Evolutionary conservation across 306 rosid genomes (phyloP).

Genomic region (Dalbergia cochinchinensis): DNA sequence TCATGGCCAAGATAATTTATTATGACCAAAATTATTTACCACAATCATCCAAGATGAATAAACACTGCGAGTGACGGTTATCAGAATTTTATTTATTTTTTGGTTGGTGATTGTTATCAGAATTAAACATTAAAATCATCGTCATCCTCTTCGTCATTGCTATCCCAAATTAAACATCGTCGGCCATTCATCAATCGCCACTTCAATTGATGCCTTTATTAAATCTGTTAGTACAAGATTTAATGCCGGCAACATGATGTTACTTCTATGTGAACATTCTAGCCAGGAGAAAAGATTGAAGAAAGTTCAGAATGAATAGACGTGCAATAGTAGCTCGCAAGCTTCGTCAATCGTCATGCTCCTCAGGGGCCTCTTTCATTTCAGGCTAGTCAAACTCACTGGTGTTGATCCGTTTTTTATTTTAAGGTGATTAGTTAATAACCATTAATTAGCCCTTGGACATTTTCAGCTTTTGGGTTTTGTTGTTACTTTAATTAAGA

Average conservation of each 20-base stretch:
- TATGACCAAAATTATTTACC: background rate
- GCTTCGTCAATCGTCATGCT: constrained; percentile 11
- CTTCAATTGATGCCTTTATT: background rate
- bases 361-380: too few species aligned
- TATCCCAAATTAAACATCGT: background rate
- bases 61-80: background rate
- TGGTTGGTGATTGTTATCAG: too few species aligned
- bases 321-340: background rate
- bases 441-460: background rate
- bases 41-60: background rate
- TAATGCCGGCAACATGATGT: constrained; percentile 3
- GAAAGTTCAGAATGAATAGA: background rate
- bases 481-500: background rate
- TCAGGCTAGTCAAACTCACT: too few species aligned
- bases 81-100: too few species aligned
- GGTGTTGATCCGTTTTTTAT: background rate
- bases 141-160: constrained; percentile 26
- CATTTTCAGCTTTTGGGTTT: background rate
- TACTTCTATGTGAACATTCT: constrained; percentile 14
- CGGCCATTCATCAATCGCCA: background rate
- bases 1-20: background rate
- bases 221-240: background rate
- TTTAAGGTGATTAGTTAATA: background rate
- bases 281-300: background rate
- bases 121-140: background rate